Evolutionary conservation across 2,329 filamentous ascomycete species (phyloP), one percentile per base, ranked within the genome.

Genomic region (Alternaria arborescens): DNA sequence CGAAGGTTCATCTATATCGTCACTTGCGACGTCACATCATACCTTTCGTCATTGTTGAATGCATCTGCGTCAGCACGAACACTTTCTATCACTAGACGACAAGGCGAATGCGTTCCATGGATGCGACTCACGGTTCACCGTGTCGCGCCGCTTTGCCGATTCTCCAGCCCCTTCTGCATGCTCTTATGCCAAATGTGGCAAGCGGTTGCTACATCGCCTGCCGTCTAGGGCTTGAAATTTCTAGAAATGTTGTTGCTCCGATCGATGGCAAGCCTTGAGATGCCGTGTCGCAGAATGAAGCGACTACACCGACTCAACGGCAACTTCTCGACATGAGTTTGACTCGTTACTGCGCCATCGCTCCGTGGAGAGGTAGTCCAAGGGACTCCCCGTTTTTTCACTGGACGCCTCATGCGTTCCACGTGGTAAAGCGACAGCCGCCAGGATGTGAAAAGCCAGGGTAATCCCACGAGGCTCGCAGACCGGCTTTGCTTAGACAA

Each of bases 231-330:
- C 41, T 42, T 48, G 46, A 18, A 47, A 28, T 32, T 40, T 58
- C 41, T 58, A 30, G 46, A 57, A 26, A 40, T 24, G 44, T 26
- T 22, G 30, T 51, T 55, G 50, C 40, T 44, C 59, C 59, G 46
- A 53, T 59, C 51, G 32, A 51, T 51, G 41, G 52, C 34, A n/a
- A 55, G 57, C n/a, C 20, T 44, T 50, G 34, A 51, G 55, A 52
- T 44, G 52, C 62, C 58, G 28, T 60, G 56, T 68, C 55, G 50
- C 55, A 55, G 51, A 66, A 44, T 66, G 61, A 65, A 57, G 62
- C 69, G 66, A 59, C 62, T 52, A 62, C 64, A 67, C 64, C 64
- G 68, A 68, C 66, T 71, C 62, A 61, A 62, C 48, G 61, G 65
- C 67, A 60, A 65, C 52, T 47, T 50, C 14, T 53, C 54, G 26